These are phyloP conservation scores for Oryza meridionalis DNA, from an alignment of 176 grass and related monocot species.

Conservation along the genomic window DNA sequence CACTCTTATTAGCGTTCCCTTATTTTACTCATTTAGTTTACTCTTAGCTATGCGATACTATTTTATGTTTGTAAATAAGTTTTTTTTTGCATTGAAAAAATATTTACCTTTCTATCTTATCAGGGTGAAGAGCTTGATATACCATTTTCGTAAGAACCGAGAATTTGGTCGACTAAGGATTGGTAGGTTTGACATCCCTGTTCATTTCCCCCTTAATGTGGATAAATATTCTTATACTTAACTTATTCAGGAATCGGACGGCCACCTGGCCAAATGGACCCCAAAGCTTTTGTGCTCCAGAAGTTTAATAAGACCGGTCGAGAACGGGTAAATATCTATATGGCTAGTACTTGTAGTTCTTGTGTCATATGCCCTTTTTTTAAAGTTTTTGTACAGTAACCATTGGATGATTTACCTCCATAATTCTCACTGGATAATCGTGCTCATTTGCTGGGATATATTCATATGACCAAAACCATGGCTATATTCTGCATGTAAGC, in stretches of 20 bases:
- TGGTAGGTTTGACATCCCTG: slow-evolving; percentile 51
- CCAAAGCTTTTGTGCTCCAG: slow-evolving; percentile 88
- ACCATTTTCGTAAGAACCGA: slow-evolving; percentile 75
- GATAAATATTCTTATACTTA: slow-evolving; percentile 22
- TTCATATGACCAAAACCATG: slow-evolving; percentile 10
- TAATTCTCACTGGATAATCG: not conserved
- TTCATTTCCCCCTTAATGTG: slow-evolving; percentile 1
- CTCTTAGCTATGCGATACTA: not conserved
- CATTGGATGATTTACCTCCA: not conserved
- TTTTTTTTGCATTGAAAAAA: slow-evolving; percentile 32
- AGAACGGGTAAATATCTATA: slow-evolving; percentile 60
- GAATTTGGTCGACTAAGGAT: slow-evolving; percentile 90
- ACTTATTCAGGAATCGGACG: slow-evolving; percentile 72
- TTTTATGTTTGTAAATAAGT: slow-evolving; percentile 1
- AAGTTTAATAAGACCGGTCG: slow-evolving; percentile 72
- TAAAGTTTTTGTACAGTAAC: not conserved
- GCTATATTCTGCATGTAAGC: slow-evolving; percentile 7
- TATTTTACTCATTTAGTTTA: not conserved
- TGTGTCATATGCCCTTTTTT: slow-evolving; percentile 4
- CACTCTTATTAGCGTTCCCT: not conserved
- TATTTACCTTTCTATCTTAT: slow-evolving; percentile 48
- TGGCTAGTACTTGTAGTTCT: slow-evolving; percentile 21
- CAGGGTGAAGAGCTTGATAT: slow-evolving; percentile 81
- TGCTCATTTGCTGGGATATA: not conserved
- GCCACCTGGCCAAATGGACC: slow-evolving; percentile 90